These are phyloP conservation scores for Hansfordia pulvinata DNA, from an alignment of 2,329 filamentous ascomycete species.

Conservation along the genomic window DNA sequence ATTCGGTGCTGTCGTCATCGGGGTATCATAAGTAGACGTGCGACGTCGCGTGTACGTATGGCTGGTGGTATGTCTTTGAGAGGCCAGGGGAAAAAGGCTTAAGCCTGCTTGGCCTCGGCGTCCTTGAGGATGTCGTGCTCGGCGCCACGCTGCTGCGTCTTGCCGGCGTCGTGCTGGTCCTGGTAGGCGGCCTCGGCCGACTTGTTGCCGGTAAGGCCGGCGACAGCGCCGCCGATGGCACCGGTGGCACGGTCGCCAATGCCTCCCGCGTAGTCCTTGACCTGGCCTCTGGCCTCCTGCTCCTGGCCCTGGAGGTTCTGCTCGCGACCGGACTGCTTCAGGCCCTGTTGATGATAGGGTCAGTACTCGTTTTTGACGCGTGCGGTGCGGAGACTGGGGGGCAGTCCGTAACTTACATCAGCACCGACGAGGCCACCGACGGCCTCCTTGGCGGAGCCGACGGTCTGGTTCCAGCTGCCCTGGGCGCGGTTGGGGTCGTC, in stretches of 20 bases:
- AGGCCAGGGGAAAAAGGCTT: too few species aligned
- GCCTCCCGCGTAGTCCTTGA: constrained; percentile 60
- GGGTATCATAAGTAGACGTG: constrained; percentile 1
- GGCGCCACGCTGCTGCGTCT: constrained; percentile 70
- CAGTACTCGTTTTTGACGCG: background rate
- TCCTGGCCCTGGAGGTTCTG: constrained; percentile 73
- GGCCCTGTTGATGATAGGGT: constrained; percentile 22
- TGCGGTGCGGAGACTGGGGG: background rate
- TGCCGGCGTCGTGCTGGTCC: constrained; percentile 64
- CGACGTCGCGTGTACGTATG: too few species aligned
- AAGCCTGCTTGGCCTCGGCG: constrained; percentile 27
- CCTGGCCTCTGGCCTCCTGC: constrained; percentile 72
- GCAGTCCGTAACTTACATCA: constrained; percentile 40
- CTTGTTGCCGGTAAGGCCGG: constrained; percentile 60
- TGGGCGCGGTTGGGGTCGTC: constrained; percentile 60
- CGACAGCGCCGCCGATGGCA: constrained; percentile 54
- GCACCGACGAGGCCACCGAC: constrained; percentile 64
- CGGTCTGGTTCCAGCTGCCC: constrained; percentile 77
- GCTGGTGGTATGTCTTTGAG: too few species aligned
- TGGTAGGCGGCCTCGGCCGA: constrained; percentile 51
- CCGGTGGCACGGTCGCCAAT: constrained; percentile 55
- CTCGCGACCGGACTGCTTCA: constrained; percentile 61
- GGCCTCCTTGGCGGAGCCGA: constrained; percentile 75
- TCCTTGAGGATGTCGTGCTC: constrained; percentile 72
- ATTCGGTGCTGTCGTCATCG: too few species aligned